Evolutionary conservation across 306 rosid genomes (phyloP), one percentile per base, ranked within the genome.

Genomic region (Begonia peltatifolia): DNA sequence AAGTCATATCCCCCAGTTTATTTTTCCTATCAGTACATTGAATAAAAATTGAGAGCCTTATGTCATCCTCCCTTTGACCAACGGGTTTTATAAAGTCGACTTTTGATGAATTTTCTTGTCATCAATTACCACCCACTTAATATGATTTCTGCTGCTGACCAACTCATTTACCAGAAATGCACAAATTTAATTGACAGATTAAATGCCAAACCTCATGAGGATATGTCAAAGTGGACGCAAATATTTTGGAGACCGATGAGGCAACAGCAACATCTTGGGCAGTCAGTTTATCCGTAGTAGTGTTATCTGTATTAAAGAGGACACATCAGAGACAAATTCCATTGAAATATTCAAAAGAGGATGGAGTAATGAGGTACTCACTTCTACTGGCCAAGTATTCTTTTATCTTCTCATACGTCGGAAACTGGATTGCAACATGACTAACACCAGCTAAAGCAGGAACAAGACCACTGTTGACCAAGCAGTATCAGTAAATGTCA

Each of bases 381-480:
- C 93, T 85, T 75, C 71, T 71, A 62, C 62, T 68, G 25, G 93
- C 95, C 69, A 86, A 65, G 63, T 86, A 72, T 11, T 46, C 50
- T 68, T 86, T 86, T 68, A 86, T 82, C 54, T 62, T 77, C 74
- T 86, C 95, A 6, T 86, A 86, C 16, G 82, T 71, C 11, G 95
- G 93, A 68, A 86, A 86, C 63, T 86, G 95, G 66, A 86, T 82
- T 47, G 95, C 93, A 41, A 86, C 95, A 61, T 86, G 95, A 73
- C 93, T 86, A 50, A 86, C 57, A 77, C 95, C 95, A 56, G 81
- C 93, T 74, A 86, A 67, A 65, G 95, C 95, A 75, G 95, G 95
- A 41, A 86, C 80, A 58, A 86, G 85, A 60, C 95, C 95, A 69
- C 95, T 79, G 79, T 63, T 68, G 43, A 70, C 13, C 46, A 58